Conservation (phyloP, 192 early-diverging fungal species). For the Coemansia sp. region DNA sequence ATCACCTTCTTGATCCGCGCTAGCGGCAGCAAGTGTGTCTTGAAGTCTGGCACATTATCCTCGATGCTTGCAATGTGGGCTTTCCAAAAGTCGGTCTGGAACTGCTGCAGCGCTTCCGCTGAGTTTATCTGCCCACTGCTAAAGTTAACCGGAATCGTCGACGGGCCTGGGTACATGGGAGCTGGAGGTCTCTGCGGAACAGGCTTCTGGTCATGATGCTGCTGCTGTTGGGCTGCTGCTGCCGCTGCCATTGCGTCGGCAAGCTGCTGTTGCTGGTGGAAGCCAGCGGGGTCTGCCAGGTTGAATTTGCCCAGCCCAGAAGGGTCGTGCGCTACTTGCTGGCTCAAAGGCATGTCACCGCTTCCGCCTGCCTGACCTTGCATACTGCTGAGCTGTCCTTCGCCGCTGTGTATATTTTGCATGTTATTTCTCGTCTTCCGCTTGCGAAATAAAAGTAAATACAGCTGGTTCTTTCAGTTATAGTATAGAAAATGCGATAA, state of each 20-base stretch:
- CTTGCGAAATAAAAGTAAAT: constrained; percentile 2
- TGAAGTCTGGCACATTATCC: constrained; percentile 81
- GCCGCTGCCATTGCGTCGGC: constrained; percentile 46
- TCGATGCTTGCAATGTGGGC: constrained; percentile 67
- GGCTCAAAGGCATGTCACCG: constrained; percentile 20
- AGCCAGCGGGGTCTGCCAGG: constrained; percentile 11
- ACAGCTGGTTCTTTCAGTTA: background rate
- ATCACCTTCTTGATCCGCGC: constrained; percentile 98
- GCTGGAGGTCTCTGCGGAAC: constrained; percentile 26
- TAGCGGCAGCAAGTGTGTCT: constrained; percentile 85
- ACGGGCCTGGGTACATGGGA: constrained; percentile 52
- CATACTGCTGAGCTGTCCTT: constrained; percentile 22
- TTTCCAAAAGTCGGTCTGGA: constrained; percentile 65
- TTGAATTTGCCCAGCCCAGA: constrained; percentile 38
- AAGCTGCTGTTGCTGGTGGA: constrained; percentile 41
- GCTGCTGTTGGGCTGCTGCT: constrained; percentile 19
- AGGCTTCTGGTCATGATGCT: constrained; percentile 15
- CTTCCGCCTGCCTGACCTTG: constrained; percentile 12
- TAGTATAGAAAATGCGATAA: constrained; percentile 1
- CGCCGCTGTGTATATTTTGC: constrained; percentile 25
- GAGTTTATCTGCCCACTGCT: constrained; percentile 55
- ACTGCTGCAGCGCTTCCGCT: constrained; percentile 49
- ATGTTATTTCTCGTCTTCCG: background rate
- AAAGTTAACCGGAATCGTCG: constrained; percentile 54
- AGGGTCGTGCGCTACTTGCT: constrained; percentile 19